phyloP scores from a whole-genome alignment of 129 eudicot genomes.

The Silybum marianum region DNA sequence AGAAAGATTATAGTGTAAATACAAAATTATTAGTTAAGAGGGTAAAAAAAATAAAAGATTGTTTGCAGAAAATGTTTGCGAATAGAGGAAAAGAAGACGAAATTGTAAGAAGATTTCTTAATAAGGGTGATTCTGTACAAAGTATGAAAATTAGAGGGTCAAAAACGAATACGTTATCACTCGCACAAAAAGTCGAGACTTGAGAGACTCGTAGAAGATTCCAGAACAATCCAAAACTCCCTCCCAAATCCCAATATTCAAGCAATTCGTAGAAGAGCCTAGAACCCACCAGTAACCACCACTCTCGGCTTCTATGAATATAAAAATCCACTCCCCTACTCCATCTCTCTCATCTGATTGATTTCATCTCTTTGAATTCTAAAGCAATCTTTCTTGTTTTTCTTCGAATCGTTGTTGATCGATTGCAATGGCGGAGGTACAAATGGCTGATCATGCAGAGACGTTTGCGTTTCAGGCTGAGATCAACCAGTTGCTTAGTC shows the following conservation, averaged over 20 bases:
- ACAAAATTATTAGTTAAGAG: too few relatives aligned
- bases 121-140: not conserved
- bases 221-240: too few relatives aligned
- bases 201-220: too few relatives aligned
- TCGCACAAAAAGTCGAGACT: too few relatives aligned
- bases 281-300: not conserved
- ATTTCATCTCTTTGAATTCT: not conserved
- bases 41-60: too few relatives aligned
- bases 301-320: not conserved
- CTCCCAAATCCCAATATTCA: too few relatives aligned
- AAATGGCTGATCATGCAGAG: constrained; percentile 50
- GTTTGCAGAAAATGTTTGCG: not conserved
- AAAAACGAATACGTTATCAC: not conserved
- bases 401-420: not conserved
- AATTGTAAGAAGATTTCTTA: not conserved
- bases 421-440: constrained; percentile 31
- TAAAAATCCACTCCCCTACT: not conserved
- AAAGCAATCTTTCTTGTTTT: not conserved
- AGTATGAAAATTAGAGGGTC: not conserved
- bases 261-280: not conserved
- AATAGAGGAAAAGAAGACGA: not conserved
- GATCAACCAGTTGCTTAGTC: constrained; percentile 56
- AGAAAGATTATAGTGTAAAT: too few relatives aligned
- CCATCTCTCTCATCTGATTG: not conserved
- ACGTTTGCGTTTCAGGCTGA: constrained; percentile 70